Evolutionary conservation across 495 filamentous ascomycete genomes (phyloP).

Genomic region (Trichoderma erinaceum): DNA sequence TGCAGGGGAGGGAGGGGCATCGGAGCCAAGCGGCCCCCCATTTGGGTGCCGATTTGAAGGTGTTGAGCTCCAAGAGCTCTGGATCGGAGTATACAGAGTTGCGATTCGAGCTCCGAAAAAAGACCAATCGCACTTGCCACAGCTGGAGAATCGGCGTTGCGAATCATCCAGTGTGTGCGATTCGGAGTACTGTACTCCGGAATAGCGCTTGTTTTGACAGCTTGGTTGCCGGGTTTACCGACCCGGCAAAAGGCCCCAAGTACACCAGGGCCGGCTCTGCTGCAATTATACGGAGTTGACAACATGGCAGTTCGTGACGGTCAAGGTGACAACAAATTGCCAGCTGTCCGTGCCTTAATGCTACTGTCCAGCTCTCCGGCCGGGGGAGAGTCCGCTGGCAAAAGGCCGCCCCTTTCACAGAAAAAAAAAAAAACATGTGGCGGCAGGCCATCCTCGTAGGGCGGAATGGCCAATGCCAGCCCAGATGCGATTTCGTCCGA

Average conservation of each 20-base stretch:
- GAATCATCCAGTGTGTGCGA: not conserved
- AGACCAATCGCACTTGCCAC: not conserved
- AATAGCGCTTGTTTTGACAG: not conserved
- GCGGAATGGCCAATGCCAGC: not conserved
- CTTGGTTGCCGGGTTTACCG: conserved; percentile 8
- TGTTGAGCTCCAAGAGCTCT: not conserved
- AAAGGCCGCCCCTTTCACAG: not conserved
- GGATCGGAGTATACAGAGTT: not conserved
- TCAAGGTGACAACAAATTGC: no score
- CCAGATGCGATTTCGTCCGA: conserved; percentile 11
- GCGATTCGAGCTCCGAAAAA: conserved; percentile 1
- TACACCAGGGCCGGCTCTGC: not conserved
- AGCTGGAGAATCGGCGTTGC: not conserved
- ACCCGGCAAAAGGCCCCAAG: not conserved
- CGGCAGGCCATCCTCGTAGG: conserved; percentile 3
- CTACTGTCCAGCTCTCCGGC: not conserved
- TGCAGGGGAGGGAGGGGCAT: conserved; percentile 2
- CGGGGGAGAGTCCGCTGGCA: not conserved
- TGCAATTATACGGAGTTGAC: no score
- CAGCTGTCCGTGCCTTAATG: no score
- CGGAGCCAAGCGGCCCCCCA: not conserved
- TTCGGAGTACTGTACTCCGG: not conserved
- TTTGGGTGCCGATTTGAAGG: not conserved
- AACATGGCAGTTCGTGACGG: no score
- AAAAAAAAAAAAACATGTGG: not conserved